Base-by-base conservation (phyloP, 2,329 filamentous ascomycete genomes). In the Clonostachys rosea region DNA sequence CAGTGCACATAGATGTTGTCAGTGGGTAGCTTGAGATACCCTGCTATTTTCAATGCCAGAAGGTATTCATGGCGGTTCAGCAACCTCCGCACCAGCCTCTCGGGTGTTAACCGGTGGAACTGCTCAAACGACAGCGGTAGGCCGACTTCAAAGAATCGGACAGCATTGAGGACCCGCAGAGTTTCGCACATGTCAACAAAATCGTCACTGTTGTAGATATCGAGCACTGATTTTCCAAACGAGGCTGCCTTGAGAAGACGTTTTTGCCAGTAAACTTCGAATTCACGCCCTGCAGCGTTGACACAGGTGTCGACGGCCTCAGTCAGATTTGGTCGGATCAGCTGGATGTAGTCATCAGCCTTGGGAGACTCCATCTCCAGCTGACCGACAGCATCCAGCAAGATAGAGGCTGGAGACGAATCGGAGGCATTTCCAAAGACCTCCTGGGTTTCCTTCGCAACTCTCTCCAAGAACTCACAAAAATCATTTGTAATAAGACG, bases 131-230 rank as follows among this genome's bases (percentile, higher is more conserved):
- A 95, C 5, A 99, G 66, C 0, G 92, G 91, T 18, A 99, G 73
- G 3, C 94, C 94, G 46, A 97, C 80, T 58, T 95, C 88, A 62
- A 94, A 97, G 64, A 88, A 95, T 45, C 94, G 84, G 12, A 92
- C 87, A 7, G 92, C 92, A 58, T 96, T 97, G 43, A 99, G 75
- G 0, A 99, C 91, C 14, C 94, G 86, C 14, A 99, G 71, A 1
- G 86, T 94, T 65, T 99, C 92, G 56, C 91, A 96, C 86, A 96
- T 97, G 52, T 97, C 92, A 46, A 99, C 94, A 67, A 97, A 99
- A 54, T 99, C 92, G 60, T 99, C 94, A 60, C 91, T 96, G 66
- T 94, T 96, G 69, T 97, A 99, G 12, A 97, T 84, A 58, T 97
- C 94, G 5, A 99, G 78, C 0, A 97, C 94, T 0, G 94, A 97